Evolutionary conservation across 352 stramenopile genomes (phyloP).

Genomic region (Phytophthora citrophthora): DNA sequence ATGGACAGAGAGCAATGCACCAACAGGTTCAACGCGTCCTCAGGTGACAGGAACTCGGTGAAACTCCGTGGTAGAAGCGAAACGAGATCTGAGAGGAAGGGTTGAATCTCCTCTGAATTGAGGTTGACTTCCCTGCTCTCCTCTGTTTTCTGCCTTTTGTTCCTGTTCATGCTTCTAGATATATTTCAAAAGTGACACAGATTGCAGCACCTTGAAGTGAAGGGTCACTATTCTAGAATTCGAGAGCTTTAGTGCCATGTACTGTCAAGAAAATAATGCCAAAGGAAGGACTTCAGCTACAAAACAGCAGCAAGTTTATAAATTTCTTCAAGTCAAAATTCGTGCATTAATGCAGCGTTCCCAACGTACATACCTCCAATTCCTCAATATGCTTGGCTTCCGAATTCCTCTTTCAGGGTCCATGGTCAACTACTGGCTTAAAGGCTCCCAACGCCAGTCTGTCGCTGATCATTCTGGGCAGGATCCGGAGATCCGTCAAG

Average conservation of each 20-base stretch:
- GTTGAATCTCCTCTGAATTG: background rate
- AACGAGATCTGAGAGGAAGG: slow-evolving; percentile 22
- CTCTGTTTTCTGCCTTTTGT: background rate
- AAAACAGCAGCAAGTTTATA: background rate
- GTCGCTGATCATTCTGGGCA: slow-evolving; percentile 8
- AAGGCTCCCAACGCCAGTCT: slow-evolving; percentile 26
- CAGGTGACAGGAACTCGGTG: slow-evolving; percentile 24
- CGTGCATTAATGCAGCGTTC: background rate
- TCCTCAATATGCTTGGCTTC: no score
- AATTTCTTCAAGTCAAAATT: background rate
- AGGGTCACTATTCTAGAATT: slow-evolving; percentile 28
- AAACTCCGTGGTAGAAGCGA: slow-evolving; percentile 20
- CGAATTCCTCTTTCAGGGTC: background rate
- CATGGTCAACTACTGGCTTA: slow-evolving; percentile 6
- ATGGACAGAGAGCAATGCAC: slow-evolving; percentile 16
- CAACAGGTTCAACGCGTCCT: slow-evolving; percentile 30
- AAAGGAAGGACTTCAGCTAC: background rate
- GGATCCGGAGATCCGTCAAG: slow-evolving; percentile 33
- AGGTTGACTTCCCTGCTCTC: background rate
- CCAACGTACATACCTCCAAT: slow-evolving; percentile 3
- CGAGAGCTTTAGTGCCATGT: slow-evolving; percentile 9
- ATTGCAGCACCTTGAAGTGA: slow-evolving; percentile 16
- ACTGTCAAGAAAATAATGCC: no score
- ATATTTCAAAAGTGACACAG: slow-evolving; percentile 17
- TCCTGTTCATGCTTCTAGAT: slow-evolving; percentile 2